Percentiles rank a stretch among this genome's conserved stretches.
These are phyloP conservation scores for Sclerotinia borealis DNA, from an alignment of 2,329 filamentous ascomycete species.

Conservation along the genomic window DNA sequence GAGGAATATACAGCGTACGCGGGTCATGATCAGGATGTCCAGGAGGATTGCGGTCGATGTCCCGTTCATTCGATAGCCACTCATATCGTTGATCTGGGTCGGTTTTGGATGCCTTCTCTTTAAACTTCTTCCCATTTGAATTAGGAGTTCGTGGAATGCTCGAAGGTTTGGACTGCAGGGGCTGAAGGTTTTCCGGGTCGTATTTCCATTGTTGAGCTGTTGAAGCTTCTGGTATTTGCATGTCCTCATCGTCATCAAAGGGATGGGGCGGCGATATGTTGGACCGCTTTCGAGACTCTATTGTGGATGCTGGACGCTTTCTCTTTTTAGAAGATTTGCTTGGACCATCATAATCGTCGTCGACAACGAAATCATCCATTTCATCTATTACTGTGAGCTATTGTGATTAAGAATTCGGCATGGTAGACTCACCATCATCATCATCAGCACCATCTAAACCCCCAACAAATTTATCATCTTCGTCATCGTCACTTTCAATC, in stretches of 20 bases:
- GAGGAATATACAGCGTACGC: slow-evolving; percentile 83
- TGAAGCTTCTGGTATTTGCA: slow-evolving; percentile 55
- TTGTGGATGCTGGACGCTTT: slow-evolving; percentile 48
- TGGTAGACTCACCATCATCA: slow-evolving; percentile 43
- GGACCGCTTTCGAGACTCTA: slow-evolving; percentile 56
- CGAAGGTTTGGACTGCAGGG: slow-evolving; percentile 42
- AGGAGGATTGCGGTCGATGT: slow-evolving; percentile 74
- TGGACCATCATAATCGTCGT: slow-evolving; percentile 72
- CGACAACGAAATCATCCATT: slow-evolving; percentile 78
- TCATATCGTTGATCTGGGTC: slow-evolving; percentile 83
- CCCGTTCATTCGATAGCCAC: slow-evolving; percentile 81
- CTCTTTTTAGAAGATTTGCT: slow-evolving; percentile 58
- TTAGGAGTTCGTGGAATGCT: slow-evolving; percentile 34
- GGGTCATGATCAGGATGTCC: slow-evolving; percentile 87
- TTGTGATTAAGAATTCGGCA: not conserved
- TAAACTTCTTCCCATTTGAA: slow-evolving; percentile 34
- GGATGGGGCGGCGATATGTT: slow-evolving; percentile 47
- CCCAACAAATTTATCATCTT: slow-evolving; percentile 61
- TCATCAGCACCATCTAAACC: slow-evolving; percentile 54
- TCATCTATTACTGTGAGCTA: slow-evolving; percentile 43
- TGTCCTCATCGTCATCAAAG: slow-evolving; percentile 41
- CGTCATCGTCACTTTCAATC: slow-evolving; percentile 58
- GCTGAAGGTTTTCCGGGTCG: slow-evolving; percentile 53
- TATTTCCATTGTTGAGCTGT: slow-evolving; percentile 80
- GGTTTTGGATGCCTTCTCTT: slow-evolving; percentile 66